Evolutionary conservation across 208 protist species (phyloP).

Genomic region (Tritrichomonas musculus): DNA sequence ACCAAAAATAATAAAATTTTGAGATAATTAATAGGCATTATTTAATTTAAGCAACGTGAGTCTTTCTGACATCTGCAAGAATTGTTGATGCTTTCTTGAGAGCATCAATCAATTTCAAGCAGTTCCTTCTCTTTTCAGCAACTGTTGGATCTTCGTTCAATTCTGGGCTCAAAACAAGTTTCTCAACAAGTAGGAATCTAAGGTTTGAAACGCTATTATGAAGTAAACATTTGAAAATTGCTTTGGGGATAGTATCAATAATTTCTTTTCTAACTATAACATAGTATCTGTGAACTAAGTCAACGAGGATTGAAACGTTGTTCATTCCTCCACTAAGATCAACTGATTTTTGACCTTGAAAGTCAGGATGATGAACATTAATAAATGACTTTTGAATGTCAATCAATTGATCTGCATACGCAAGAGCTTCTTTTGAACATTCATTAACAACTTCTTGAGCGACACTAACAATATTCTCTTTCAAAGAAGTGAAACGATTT

Average conservation of each 20-base stretch:
- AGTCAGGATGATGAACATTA: constrained; percentile 1
- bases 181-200: background rate
- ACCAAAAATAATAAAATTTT: no score
- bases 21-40: no score
- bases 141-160: background rate
- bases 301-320: background rate
- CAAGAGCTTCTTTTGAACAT: background rate
- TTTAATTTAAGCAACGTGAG: background rate
- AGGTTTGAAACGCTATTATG: background rate
- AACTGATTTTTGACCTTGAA: background rate
- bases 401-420: background rate
- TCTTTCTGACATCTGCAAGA: background rate
- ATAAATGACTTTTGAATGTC: constrained; percentile 17
- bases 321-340: background rate
- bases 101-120: background rate
- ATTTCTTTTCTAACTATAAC: constrained; percentile 14
- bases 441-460: background rate
- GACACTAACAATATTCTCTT: background rate
- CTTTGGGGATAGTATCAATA: background rate
- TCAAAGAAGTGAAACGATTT: background rate
- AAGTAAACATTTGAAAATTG: background rate
- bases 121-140: background rate
- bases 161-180: background rate
- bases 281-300: constrained; percentile 1
- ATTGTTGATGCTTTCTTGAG: background rate